Base-by-base conservation (phyloP, 2,329 filamentous ascomycete species). In the Beauveria sp. region DNA sequence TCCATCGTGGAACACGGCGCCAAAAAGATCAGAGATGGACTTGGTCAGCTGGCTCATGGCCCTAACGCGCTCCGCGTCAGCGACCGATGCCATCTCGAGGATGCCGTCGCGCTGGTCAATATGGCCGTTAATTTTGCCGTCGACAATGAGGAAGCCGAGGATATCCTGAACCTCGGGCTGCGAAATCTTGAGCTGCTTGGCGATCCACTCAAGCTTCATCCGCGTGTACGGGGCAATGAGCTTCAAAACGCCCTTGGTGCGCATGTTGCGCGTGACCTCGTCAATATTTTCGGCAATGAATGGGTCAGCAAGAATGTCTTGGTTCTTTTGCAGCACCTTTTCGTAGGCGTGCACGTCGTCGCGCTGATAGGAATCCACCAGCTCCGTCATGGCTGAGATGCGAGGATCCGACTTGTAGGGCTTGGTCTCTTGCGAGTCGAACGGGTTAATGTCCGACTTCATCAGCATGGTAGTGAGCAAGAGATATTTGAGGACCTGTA, bases 261-360 rank as follows among this genome's bases (percentile, higher is more conserved):
- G 90, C 89, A 99, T 96, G 74, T 95, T 97, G 49, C 95, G 90
- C 58, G 93, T 99, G 62, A 99, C 93, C 77, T 99, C 95, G 74
- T 98, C 95, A 67, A 99, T 99, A 72, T 99, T 98, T 77, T 98
- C 95, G 30, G 93, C 93, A 68, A 99, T 99, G 77, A 98, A 99
- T 0, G 90, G 87, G 73, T 99, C 95, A 14, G 88, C 86, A 45
- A 98, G 81, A 28, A 99, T 87, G 71, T 97, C 95, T 69, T 87
- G 88, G 77, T 97, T 96, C 70, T 87, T 87, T 69, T 91, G 86
- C 61, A 99, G 80, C 43, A 97, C 92, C 60, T 84, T 86, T 75
- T 97, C 91, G 75, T 99, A 99, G 67, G 85, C 82, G 72, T 93
- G 89, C 66, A 99, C 93, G 71, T 98, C 93, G 70, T 98, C 93